Conservation (phyloP, 495 filamentous ascomycete species). For the Bathelium albidoporum region DNA sequence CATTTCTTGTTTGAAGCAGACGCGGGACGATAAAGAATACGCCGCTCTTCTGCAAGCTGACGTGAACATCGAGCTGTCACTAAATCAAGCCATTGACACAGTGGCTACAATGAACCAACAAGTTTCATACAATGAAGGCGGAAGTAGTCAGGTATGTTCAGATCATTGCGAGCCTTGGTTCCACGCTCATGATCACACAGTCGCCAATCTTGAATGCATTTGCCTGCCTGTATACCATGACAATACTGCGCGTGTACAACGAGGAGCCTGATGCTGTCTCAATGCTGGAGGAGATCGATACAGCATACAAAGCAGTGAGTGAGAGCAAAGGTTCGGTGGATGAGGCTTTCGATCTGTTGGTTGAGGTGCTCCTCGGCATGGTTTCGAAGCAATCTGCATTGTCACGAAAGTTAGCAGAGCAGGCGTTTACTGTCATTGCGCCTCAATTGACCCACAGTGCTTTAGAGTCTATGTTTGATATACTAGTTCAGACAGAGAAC, state of each 20-base stretch:
- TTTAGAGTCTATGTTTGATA: conserved; percentile 55
- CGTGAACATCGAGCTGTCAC: background rate
- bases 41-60: background rate
- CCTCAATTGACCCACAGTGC: conserved; percentile 57
- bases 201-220: conserved; percentile 47
- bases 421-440: conserved; percentile 76
- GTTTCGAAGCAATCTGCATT: conserved; percentile 76
- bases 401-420: conserved; percentile 74
- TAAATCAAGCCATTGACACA: background rate
- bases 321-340: conserved; percentile 40
- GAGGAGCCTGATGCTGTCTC: conserved; percentile 72
- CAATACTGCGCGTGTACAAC: conserved; percentile 79
- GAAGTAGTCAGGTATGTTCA: background rate
- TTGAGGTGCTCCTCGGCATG: conserved; percentile 81
- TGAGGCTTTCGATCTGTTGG: conserved; percentile 61
- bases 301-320: conserved; percentile 56
- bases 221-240: conserved; percentile 73
- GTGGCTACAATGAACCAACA: background rate
- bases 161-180: background rate
- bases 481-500: conserved; percentile 66
- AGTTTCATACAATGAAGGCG: background rate
- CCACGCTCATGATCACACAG: conserved; percentile 9
- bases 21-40: background rate
- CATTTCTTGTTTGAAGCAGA: background rate
- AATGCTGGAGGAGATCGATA: conserved; percentile 62